phyloP scores from a whole-genome alignment of 345 rosid genomes.

The Combretum micranthum region DNA sequence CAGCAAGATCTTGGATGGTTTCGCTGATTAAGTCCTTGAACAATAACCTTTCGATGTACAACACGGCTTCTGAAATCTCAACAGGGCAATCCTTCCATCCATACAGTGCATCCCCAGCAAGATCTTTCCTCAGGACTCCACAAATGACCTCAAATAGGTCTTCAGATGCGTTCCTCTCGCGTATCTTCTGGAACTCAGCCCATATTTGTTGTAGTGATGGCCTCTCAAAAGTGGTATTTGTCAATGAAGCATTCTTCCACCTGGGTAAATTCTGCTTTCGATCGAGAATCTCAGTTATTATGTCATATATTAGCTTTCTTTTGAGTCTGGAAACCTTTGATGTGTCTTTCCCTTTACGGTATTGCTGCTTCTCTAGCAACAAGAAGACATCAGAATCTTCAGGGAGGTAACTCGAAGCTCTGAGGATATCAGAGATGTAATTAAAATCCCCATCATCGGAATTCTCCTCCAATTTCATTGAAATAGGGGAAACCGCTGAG shows the following conservation, averaged over 20 bases:
- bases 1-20: conserved; percentile 59
- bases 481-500: conserved; percentile 24
- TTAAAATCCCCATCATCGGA: conserved; percentile 44
- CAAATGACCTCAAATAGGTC: conserved; percentile 60
- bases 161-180: conserved; percentile 38
- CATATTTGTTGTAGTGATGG: conserved; percentile 44
- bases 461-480: conserved; percentile 25
- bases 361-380: conserved; percentile 68
- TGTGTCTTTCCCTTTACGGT: conserved; percentile 45
- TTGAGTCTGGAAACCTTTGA: conserved; percentile 43
- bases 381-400: conserved; percentile 52
- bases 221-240: conserved; percentile 7
- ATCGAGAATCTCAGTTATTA: conserved; percentile 48
- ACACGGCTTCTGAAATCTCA: conserved; percentile 69
- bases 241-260: conserved; percentile 31
- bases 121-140: conserved; percentile 68
- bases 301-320: conserved; percentile 70
- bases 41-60: conserved; percentile 68
- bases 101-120: conserved; percentile 44
- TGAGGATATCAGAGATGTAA: conserved; percentile 67
- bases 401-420: conserved; percentile 48
- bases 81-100: conserved; percentile 59
- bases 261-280: conserved; percentile 45
- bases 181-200: conserved; percentile 54
- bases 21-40: conserved; percentile 86